Evolutionary conservation across 805 yeast species (phyloP).

Genomic region (Metschnikowia corniflorae): DNA sequence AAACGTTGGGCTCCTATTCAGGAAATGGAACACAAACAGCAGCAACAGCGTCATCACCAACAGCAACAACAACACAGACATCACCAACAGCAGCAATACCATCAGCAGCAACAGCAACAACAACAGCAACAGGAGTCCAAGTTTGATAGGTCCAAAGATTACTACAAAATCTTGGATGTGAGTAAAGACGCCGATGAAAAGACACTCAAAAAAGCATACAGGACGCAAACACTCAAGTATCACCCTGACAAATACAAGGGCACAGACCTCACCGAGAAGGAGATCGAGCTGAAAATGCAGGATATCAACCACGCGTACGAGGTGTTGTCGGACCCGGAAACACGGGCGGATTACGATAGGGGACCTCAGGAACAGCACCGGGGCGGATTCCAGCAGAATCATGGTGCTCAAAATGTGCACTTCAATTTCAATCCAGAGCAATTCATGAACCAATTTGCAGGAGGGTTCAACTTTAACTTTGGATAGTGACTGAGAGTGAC

Average conservation of each 20-base stretch:
- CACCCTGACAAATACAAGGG: constrained; percentile 90
- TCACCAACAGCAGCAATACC: constrained; percentile 39
- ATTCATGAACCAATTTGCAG: constrained; percentile 17
- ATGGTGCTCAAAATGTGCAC: constrained; percentile 6
- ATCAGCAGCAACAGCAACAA: constrained; percentile 35
- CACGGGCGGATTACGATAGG: constrained; percentile 61
- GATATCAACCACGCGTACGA: constrained; percentile 93
- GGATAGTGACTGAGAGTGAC: no score
- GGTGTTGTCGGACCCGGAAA: constrained; percentile 64
- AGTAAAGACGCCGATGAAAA: constrained; percentile 61
- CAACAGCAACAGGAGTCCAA: constrained; percentile 25
- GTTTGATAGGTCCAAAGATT: constrained; percentile 54
- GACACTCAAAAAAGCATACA: constrained; percentile 76
- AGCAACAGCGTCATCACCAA: constrained; percentile 28
- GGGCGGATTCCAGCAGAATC: constrained; percentile 11
- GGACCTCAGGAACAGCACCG: constrained; percentile 23
- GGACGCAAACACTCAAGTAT: constrained; percentile 70
- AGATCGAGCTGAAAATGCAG: constrained; percentile 82
- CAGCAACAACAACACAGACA: constrained; percentile 44
- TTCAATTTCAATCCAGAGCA: constrained; percentile 16
- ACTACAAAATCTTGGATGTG: constrained; percentile 75
- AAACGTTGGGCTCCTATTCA: constrained; percentile 32
- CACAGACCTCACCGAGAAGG: constrained; percentile 59
- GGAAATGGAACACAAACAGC: constrained; percentile 24
- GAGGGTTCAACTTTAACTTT: constrained; percentile 4